Base-by-base conservation (phyloP, 192 early-diverging fungal genomes). In the Coemansia asiatica region DNA sequence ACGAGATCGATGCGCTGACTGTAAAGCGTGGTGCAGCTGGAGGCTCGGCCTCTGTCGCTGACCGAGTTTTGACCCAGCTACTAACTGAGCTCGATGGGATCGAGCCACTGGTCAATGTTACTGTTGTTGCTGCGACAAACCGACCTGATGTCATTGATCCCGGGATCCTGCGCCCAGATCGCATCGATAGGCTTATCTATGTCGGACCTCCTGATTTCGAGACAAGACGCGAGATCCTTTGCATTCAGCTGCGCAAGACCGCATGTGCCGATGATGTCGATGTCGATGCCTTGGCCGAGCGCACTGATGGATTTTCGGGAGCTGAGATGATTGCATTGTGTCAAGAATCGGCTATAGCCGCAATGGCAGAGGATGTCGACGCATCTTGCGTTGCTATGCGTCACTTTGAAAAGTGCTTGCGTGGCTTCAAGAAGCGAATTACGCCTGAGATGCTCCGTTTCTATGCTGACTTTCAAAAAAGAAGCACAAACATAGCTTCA, bases 1-100 rank as follows among this genome's bases (percentile, higher is more conserved):
- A 99, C 75, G 97, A 98, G 82, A 98, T 99, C 56, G 97, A 99
- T 59, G 95, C 97, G 9, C 72, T 98, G 10, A 92, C 94, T 7
- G 93, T 95, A 19, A 89, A 90, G 60, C 87, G 97, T 46, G 85
- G 89, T 31, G 77, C 83, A 10, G 48, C 77, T 6, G 81, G 67
- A 23, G 90, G 87, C 38, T 87, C 89, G 0, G 83, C 92, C 6
- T 96, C 95, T 2, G 96, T 98, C 0, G 89, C 90, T 7, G 96
- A 98, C 65, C 86, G 97, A 7, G 97, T 99, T 1, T 77, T 99
- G 29, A 95, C 96, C 1, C 97, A 99, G 67, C 81, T 99, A 48
- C 76, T 99, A 23, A 90, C 85, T 59, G 97, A 99, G 74, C 80
- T 99, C 59, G 97, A 99, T 67, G 97, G 97, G 5, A 92, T 99